Evolutionary conservation across 73 alveolate species (phyloP).

Genomic region (Paraurostyla sp.): DNA sequence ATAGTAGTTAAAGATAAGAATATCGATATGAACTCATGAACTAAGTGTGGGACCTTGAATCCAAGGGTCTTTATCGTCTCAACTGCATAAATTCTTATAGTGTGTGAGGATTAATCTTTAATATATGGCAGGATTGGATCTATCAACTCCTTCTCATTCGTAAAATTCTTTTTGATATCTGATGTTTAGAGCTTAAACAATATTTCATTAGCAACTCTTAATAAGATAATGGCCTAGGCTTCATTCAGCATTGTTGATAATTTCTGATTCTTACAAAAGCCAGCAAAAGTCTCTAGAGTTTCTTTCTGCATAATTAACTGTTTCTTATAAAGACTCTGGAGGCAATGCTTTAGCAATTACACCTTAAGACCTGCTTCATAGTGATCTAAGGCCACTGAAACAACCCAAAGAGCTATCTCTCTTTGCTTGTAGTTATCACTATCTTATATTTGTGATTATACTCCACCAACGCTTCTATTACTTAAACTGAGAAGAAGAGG

Average conservation of each 20-base stretch:
- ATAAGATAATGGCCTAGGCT: background rate
- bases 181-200: background rate
- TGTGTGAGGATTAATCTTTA: background rate
- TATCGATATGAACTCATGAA: constrained; percentile 55
- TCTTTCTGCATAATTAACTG: constrained; percentile 21
- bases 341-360: background rate
- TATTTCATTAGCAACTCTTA: constrained; percentile 21
- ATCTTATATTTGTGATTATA: background rate
- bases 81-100: constrained; percentile 47
- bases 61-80: constrained; percentile 62
- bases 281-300: constrained; percentile 12
- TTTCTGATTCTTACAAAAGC: constrained; percentile 27
- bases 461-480: background rate
- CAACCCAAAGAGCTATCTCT: constrained; percentile 9
- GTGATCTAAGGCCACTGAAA: background rate
- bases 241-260: constrained; percentile 22
- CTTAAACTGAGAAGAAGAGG: constrained; percentile 19
- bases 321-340: background rate
- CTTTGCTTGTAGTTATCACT: constrained; percentile 13
- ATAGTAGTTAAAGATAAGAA: constrained; percentile 61
- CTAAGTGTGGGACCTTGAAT: constrained; percentile 25
- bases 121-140: constrained; percentile 32
- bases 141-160: constrained; percentile 23
- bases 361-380: background rate
- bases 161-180: background rate